These are phyloP conservation scores for Pythium oligandrum DNA, from an alignment of 352 stramenopile species.

Conservation along the genomic window DNA sequence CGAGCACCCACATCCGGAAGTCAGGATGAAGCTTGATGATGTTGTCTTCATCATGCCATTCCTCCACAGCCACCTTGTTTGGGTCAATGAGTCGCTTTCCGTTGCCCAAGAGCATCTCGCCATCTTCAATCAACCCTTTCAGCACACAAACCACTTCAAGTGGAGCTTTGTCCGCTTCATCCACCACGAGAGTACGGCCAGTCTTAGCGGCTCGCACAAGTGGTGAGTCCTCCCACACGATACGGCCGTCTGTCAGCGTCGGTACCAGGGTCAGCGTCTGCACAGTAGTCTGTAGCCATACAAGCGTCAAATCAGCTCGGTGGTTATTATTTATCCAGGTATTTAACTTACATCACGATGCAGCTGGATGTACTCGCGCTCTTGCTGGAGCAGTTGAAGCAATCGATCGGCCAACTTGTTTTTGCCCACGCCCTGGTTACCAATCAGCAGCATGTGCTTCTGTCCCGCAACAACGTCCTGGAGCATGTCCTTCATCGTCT, in stretches of 20 bases:
- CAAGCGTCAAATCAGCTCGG: neutral
- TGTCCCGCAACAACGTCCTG: conserved; percentile 83
- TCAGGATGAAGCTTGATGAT: conserved; percentile 90
- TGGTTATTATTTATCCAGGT: neutral
- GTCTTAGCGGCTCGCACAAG: conserved; percentile 91
- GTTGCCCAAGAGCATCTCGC: conserved; percentile 92
- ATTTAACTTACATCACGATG: conserved; percentile 86
- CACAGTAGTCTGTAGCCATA: conserved; percentile 81
- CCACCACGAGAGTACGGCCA: conserved; percentile 90
- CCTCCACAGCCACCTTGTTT: conserved; percentile 56
- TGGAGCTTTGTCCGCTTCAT: conserved; percentile 96
- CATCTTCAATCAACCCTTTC: conserved; percentile 95
- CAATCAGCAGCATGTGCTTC: conserved; percentile 90
- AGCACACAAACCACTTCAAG: conserved; percentile 94
- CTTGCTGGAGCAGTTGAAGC: conserved; percentile 86
- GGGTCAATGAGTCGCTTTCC: conserved; percentile 81
- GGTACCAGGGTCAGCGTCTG: conserved; percentile 90
- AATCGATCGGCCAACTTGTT: conserved; percentile 93
- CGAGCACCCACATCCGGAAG: conserved; percentile 92
- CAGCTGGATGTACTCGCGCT: conserved; percentile 96
- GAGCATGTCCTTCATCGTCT: conserved; percentile 84
- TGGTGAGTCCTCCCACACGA: conserved; percentile 92
- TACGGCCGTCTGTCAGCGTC: conserved; percentile 81
- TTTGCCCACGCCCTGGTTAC: conserved; percentile 94
- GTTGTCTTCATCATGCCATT: conserved; percentile 59